Base-by-base conservation (phyloP, 192 early-diverging fungal genomes). In the Chytriomyces confervae region DNA sequence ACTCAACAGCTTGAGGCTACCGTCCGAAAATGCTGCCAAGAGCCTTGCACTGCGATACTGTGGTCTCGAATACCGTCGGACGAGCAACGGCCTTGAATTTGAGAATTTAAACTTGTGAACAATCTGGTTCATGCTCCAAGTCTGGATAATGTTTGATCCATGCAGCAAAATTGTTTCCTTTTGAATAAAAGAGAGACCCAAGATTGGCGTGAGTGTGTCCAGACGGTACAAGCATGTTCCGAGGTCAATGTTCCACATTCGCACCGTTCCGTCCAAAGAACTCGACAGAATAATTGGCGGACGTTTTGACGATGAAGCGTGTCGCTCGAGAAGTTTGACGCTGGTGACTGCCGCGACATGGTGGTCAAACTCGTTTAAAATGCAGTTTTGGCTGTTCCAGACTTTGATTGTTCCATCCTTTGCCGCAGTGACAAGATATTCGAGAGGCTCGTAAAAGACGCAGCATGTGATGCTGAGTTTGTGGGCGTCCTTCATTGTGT, bases 231-330 rank as follows among this genome's bases (percentile, higher is more conserved):
- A n/a, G 36, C 50, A 61, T 48, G 67, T 36, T 6, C 83, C 84
- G 62, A 46, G 78, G 69, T 86, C 85, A 70, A 86, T 87, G 66
- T 86, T 86, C 81, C 81, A 86, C 71, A 86, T 70, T 49, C 85
- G 67, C 23, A 86, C 79, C 0, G 81, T 86, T 29, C 79, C 66
- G 83, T 86, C 85, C 49, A 86, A 70, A 29, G 85, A 87, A 27
- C 71, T 67, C 6, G 85, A 84, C 10, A 86, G 18, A 29, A 86
- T 45, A 27, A 86, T 24, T 11, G 82, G 85, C 5, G 76, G 29
- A 10, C 11, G 24, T 5, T 20, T 69, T 13, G 16, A 18, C 16
- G 16, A 18, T 46, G 36, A 23, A 24, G 79, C 83, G 29, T 84
- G 73, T 80, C 83, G 83, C 46, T 82, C 18, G 43, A 85, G 48